phyloP scores from a whole-genome alignment of 345 rosid species.

The Erodium maritimum region DNA sequence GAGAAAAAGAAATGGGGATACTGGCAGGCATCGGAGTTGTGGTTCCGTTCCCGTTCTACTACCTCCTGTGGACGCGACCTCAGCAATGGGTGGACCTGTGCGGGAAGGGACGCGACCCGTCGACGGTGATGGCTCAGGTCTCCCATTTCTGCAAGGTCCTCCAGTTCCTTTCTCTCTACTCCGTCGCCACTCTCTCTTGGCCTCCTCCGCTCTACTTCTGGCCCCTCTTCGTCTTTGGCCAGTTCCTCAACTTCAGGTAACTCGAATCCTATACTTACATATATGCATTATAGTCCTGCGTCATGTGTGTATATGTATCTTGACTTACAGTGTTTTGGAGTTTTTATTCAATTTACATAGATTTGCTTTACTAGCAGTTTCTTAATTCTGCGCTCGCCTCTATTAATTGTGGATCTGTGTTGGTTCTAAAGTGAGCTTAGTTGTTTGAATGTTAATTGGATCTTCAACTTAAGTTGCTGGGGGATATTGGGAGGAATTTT shows the following conservation, averaged over 20 bases:
- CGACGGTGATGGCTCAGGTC: conserved; percentile 58
- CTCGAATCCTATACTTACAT: background rate
- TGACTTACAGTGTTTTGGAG: too few species aligned
- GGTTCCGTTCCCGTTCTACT: conserved; percentile 76
- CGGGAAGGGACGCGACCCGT: conserved; percentile 59
- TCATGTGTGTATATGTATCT: background rate
- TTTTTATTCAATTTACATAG: too few species aligned
- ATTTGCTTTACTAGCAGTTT: background rate
- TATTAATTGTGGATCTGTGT: background rate
- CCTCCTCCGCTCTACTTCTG: conserved; percentile 84
- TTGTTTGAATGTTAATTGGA: background rate
- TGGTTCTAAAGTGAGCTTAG: background rate
- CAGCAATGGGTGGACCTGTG: conserved; percentile 74
- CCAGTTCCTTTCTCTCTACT: conserved; percentile 59
- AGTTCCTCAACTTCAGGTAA: conserved; percentile 89
- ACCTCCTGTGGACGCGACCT: conserved; percentile 66
- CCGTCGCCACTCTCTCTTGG: conserved; percentile 65
- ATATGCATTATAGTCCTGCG: too few species aligned
- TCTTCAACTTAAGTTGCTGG: background rate
- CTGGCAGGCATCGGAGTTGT: conserved; percentile 54
- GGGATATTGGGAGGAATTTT: background rate
- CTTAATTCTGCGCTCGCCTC: background rate
- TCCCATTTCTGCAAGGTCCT: conserved; percentile 63
- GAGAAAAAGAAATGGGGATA: conserved; percentile 35
- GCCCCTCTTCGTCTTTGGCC: conserved; percentile 78